phyloP scores from a whole-genome alignment of 352 stramenopile genomes.

The Phytophthora megakarya region DNA sequence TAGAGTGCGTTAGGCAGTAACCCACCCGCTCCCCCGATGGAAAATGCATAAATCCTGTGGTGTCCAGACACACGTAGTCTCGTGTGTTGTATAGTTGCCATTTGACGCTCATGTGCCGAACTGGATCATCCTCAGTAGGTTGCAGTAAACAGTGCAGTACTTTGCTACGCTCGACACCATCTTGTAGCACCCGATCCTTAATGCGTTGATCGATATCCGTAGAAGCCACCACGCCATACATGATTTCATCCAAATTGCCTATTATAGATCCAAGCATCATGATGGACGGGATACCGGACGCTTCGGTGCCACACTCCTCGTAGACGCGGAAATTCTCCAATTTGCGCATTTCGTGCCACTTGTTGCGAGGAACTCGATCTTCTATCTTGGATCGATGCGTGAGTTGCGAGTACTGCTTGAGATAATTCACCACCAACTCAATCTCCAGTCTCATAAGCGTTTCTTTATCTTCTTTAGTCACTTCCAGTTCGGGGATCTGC shows the following conservation, averaged over 20 bases:
- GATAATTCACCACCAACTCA: conserved; percentile 20
- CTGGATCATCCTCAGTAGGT: conserved; percentile 37
- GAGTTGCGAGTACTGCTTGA: conserved; percentile 31
- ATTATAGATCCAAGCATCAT: conserved; percentile 29
- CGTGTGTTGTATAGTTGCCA: conserved; percentile 46
- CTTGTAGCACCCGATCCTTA: conserved; percentile 40
- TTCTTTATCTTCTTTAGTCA: conserved; percentile 26
- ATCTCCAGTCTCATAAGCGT: conserved; percentile 24
- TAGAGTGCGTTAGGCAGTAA: conserved; percentile 51
- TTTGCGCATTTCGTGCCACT: conserved; percentile 39
- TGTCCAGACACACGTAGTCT: conserved; percentile 52
- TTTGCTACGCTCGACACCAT: conserved; percentile 37
- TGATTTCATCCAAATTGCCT: conserved; percentile 46
- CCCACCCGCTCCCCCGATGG: conserved; percentile 49
- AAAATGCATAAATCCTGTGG: conserved; percentile 37
- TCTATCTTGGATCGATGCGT: conserved; percentile 19
- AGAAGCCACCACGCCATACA: conserved; percentile 44
- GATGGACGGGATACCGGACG: conserved; percentile 23
- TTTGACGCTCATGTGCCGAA: conserved; percentile 52
- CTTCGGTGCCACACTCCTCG: conserved; percentile 21
- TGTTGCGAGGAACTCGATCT: conserved; percentile 3
- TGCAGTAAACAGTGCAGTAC: conserved; percentile 20
- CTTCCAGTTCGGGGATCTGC: conserved; percentile 23
- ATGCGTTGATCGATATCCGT: conserved; percentile 38
- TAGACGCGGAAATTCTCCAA: conserved; percentile 34